Evolutionary conservation across 2,329 filamentous ascomycete genomes (phyloP), one percentile per base, ranked within the genome.

Genomic region (Cladophialophora immunda): DNA sequence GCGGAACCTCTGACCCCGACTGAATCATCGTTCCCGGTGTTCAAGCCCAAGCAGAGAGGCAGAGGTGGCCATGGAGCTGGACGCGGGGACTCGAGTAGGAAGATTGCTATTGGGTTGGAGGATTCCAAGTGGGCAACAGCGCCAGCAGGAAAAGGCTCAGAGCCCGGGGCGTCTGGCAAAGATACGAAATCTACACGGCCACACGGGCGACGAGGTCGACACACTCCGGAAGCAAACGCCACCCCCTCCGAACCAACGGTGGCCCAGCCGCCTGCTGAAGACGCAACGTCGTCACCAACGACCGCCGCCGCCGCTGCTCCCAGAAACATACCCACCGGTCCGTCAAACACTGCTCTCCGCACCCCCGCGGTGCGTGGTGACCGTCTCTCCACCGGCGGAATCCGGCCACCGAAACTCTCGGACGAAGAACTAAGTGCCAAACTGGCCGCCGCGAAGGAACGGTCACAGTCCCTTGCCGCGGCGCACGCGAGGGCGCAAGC

Each of bases 401-500:
- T 84, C 1, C 81, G 81, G 58, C 82, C 87, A 76, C 84, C 85
- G 2, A 89, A 89, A 77, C 82, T 90, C 53, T 90, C 87, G 1
- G 88, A 90, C 73, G 86, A 84, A 69, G 85, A 91, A 75, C 82
- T 91, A 7, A 83, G 82, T 3, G 85, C 84, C 54, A 86, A 87
- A 68, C 85, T 91, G 67, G 86, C 85, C 7, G 81, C 83, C 38
- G 90, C 89, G 72, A 84, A 84, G 68, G 82, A 89, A 70, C 86
- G 88, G 65, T 90, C 89, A 61, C 85, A 84, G 5, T 82, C 85
- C 58, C 81, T 87, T 15, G 82, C 83, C 8, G 87, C 86, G 8
- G 86, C 87, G 0, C 87, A 91, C 73, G 86, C 85, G 0, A 83
- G 87, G 29, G 87, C 88, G n/a, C 86, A 90, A 78, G 87, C 87